Evolutionary conservation across 768 basidiomycete species (phyloP), one percentile per base, ranked within the genome.

Genomic region (Lactifluus pinguis): DNA sequence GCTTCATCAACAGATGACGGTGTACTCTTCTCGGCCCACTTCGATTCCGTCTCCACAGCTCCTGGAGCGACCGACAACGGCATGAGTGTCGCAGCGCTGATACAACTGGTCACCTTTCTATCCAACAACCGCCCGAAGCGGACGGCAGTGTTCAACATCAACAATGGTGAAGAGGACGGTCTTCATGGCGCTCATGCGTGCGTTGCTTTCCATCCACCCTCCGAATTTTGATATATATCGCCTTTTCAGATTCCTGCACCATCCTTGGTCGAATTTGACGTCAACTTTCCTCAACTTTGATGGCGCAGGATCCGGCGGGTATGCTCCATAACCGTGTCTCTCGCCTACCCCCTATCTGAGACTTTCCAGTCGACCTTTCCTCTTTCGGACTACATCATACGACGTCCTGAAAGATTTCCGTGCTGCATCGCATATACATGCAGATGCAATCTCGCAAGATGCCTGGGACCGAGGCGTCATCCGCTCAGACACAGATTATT

Each of bases 131-230:
- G 77, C 7, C 81, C 81, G 1, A 71, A 73, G 45, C 77, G 83
- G 42, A 87, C 87, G 0, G 84, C 85, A 6, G 72, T 93, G 4
- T 90, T 92, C 76, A 89, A 92, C 67, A 80, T 90, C 69, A 93
- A 93, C 70, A 92, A 92, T 62, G 90, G 86, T 1, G 91, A 92
- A 68, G 90, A 93, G 67, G 83, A 89, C 69, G 80, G 83, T 38
- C 70, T 92, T 64, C 79, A 85, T 61, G 90, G 90, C 25, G 85
- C 89, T 8, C 83, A 84, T 68, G 75, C 78, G 80, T 89, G 69
- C 64, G 76, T 71, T 53, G 53, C 14, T 57, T 57, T 39, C 13
- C 49, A 21, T 57, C 15, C 69, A 7, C 25, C 21, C 8, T 25
- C 29, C 19, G 3, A 8, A 10, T 34, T 36, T 32, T 36, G 44